Evolutionary conservation across 495 filamentous ascomycete species (phyloP), one percentile per base, ranked within the genome.

Genomic region (Aspergillus homomorphus): DNA sequence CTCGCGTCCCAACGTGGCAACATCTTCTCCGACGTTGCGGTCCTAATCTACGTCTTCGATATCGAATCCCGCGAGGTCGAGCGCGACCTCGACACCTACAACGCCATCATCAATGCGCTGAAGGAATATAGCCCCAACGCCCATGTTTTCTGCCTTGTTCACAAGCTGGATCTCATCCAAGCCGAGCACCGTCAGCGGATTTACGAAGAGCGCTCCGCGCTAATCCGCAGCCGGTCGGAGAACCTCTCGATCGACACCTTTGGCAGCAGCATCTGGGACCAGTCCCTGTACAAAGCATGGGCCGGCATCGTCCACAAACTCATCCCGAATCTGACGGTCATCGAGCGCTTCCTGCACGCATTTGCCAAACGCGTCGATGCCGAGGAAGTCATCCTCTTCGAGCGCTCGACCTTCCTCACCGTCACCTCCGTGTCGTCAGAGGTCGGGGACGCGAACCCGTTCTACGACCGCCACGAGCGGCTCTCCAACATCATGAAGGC

Each of bases 101-200:
- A 82, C 54, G 84, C 87, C 57, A 91, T 96, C 68, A 90, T 96
- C 66, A 78, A 84, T 52, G 94, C 94, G 0, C 79, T 98, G 30
- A 77, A 82, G 30, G 91, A 97, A 72, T 94, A 86, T 78, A 92
- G 88, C 21, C 88, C 89, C 45, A 80, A 80, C 9, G 93, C 94
- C 51, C 86, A 87, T 63, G 84, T 98, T 62, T 98, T 96, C 76
- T 88, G 91, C 53, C 83, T 98, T 8, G 87, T 98, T 59, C 94
- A 98, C 82, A 98, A 98, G 72, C 96, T 98, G 87, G 94, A 98
- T 71, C 84, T 98, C n/a, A 91, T 98, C 56, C 89, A 90, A 64
- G 82, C 84, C 33, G 79, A 87, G 57, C 82, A 87, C 63, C 85
- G 93, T 33, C 84, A 89, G 61, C 82, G 84, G 42, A 84, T 96